Base-by-base conservation (phyloP, 2,329 filamentous ascomycete genomes). In the Ophiostoma triangulosporum region DNA sequence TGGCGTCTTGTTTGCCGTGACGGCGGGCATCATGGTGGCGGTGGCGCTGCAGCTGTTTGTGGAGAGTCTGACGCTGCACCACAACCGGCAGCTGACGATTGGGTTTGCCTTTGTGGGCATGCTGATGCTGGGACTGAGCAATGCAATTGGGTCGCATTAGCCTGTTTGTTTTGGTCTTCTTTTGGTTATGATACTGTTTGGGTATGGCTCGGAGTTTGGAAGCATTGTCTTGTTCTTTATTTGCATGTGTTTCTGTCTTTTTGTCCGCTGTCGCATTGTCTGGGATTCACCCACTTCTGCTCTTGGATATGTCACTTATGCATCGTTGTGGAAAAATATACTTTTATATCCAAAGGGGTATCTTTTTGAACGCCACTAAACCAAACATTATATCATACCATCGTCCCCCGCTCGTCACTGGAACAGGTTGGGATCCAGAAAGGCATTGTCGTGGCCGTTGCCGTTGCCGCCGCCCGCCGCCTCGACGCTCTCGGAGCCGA, bases 1-100 rank as follows among this genome's bases (percentile, higher is more conserved):
- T 63, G 87, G 83, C 0, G 78, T 78, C 51, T 83, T 97, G 69
- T 98, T 98, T 70, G 90, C 88, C 6, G 73, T 83, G 9, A 97
- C 91, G 0, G 83, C 89, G 1, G 93, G 93, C 1, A 94, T 98
- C 62, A 97, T 98, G 93, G 84, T 88, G 27, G 93, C 86, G 61
- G 93, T 98, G 29, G 89, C 85, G 3, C 69, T 98, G 64, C 87
- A 94, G 68, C 72, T 98, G 6, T 91, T 96, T 63, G 83, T 86
- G 3, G 90, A 98, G 71, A 85, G 84, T 60, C 66, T 95, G 64
- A 86, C 84, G 55, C 69, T 96, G 63, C 90, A 88, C 60, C 88
- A 94, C 69, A 83, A 83, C 63, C 76, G 83, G 57, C 81, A 83
- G 57, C 64, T 93, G 62, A 90, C 86, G 67, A 87, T 89, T 62